Conservation (phyloP, 2,329 filamentous ascomycete species). For the Fusarium odoratissimum region DNA sequence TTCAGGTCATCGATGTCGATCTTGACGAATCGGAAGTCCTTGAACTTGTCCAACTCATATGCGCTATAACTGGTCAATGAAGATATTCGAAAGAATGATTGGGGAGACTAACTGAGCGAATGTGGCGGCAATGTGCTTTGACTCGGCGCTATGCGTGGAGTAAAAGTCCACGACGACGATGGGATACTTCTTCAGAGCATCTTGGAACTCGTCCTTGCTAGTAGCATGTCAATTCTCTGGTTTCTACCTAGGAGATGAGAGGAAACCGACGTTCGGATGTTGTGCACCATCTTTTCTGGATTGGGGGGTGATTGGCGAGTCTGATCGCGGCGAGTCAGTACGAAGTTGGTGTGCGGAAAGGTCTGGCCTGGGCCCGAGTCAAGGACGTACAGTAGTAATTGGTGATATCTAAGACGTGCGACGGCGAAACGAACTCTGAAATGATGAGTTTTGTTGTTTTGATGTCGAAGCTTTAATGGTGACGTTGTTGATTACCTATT, state of each 20-base stretch:
- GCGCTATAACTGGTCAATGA: not conserved
- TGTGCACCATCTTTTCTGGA: conserved; percentile 33
- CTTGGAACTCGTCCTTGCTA: conserved; percentile 30
- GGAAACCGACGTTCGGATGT: conserved; percentile 19
- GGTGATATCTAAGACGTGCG: fast-evolving
- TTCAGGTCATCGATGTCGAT: conserved; percentile 31
- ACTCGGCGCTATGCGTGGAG: conserved; percentile 16
- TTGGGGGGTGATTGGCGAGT: not conserved
- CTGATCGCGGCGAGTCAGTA: conserved; percentile 4
- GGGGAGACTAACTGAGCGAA: conserved; percentile 17
- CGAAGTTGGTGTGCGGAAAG: not conserved
- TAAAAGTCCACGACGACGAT: conserved; percentile 33
- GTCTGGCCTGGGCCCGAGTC: not conserved
- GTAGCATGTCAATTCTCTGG: too few species aligned
- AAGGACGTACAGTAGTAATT: not conserved
- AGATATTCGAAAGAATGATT: fast-evolving
- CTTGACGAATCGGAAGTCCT: conserved; percentile 33
- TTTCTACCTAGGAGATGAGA: too few species aligned
- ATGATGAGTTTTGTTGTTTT: not conserved
- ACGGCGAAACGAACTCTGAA: not conserved
- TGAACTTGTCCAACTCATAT: conserved; percentile 32
- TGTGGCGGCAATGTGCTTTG: conserved; percentile 23
- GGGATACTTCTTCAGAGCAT: conserved; percentile 17
- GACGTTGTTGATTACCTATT: conserved; percentile 15
- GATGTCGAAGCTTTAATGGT: conserved; percentile 2